Evolutionary conservation across 108 stramenopile genomes (phyloP).

Genomic region (Discostella pseudostelligera): DNA sequence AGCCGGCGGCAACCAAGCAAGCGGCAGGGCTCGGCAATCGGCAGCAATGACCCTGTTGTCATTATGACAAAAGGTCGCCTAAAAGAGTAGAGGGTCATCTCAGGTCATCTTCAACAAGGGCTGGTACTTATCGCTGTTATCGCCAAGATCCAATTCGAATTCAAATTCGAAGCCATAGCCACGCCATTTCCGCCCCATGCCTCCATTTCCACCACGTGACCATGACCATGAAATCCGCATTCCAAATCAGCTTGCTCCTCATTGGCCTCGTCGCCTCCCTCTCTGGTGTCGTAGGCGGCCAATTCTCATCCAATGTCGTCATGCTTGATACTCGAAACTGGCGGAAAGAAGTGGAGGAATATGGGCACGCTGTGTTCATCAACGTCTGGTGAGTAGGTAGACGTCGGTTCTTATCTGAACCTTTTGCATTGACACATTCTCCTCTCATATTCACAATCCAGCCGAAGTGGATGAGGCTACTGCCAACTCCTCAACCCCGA

Average conservation of each 20-base stretch:
- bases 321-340: slow-evolving; percentile 57
- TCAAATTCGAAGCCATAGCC: too few relatives aligned
- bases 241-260: slow-evolving; percentile 12
- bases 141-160: too few relatives aligned
- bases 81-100: too few relatives aligned
- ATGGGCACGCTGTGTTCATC: slow-evolving; percentile 60
- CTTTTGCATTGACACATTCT: background rate
- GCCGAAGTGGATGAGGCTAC: slow-evolving; percentile 71
- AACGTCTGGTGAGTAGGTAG: slow-evolving; percentile 53
- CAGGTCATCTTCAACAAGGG: too few relatives aligned
- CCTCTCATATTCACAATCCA: background rate
- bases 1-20: too few relatives aligned
- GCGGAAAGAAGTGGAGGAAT: slow-evolving; percentile 57
- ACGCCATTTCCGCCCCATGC: too few relatives aligned
- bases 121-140: too few relatives aligned
- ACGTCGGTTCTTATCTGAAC: background rate
- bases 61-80: too few relatives aligned
- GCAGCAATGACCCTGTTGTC: too few relatives aligned
- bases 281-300: slow-evolving; percentile 2
- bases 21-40: too few relatives aligned
- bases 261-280: slow-evolving; percentile 14
- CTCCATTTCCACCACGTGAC: too few relatives aligned
- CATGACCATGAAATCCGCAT: slow-evolving; percentile 3
- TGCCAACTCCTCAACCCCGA: slow-evolving; percentile 68
- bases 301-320: slow-evolving; percentile 62